Conservation (phyloP, 2,329 filamentous ascomycete species). For the Rosellinia necatrix region DNA sequence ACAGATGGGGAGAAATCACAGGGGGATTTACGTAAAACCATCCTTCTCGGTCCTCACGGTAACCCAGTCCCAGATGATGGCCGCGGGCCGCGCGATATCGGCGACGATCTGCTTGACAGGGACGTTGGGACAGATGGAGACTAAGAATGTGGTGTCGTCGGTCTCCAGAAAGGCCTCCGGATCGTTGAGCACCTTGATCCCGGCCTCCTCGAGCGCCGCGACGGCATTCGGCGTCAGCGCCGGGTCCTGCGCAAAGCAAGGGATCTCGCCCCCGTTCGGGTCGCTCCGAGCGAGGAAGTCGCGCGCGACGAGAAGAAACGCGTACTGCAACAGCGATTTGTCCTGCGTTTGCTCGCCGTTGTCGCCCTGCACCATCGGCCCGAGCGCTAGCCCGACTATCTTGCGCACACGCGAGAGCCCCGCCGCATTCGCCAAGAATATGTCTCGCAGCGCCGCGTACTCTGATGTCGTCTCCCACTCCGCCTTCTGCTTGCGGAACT, state of each 20-base stretch:
- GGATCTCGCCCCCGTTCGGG: background rate
- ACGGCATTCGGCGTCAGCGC: background rate
- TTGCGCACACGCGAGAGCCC: background rate
- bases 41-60: background rate
- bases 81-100: constrained; percentile 41
- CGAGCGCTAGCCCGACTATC: background rate
- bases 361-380: background rate
- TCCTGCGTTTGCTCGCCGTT: no score
- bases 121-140: constrained; percentile 36
- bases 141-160: constrained; percentile 37
- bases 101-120: constrained; percentile 42
- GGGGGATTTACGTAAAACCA: background rate
- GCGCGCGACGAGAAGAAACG: background rate
- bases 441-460: background rate
- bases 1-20: no score
- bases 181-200: constrained; percentile 38
- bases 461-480: background rate
- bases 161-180: constrained; percentile 41
- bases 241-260: constrained; percentile 3
- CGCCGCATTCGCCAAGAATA: background rate
- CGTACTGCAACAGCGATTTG: background rate
- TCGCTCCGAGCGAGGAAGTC: background rate
- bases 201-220: constrained; percentile 28
- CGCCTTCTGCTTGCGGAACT: background rate
- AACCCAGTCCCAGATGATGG: constrained; percentile 39